A percentile compares a stretch with the other conserved stretches of the same genome.
These are phyloP conservation scores for Chaetomium fimeti DNA, from an alignment of 495 filamentous ascomycete genomes.

Conservation along the genomic window DNA sequence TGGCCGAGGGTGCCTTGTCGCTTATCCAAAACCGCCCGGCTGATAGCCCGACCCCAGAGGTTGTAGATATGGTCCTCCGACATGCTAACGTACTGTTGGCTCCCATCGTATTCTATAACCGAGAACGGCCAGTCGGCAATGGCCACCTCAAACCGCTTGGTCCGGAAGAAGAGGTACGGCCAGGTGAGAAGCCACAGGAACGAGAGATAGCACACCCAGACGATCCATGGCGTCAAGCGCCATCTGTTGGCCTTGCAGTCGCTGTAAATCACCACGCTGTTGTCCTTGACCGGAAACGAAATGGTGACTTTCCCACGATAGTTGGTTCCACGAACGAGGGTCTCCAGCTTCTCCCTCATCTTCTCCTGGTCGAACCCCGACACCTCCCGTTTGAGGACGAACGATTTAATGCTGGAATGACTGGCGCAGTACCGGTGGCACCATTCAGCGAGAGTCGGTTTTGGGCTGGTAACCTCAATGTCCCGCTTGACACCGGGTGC, in stretches of 20 bases:
- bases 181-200: slow-evolving; percentile 62
- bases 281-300: slow-evolving; percentile 51
- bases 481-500: slow-evolving; percentile 43
- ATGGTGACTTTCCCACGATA: slow-evolving; percentile 58
- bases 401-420: slow-evolving; percentile 49
- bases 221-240: slow-evolving; percentile 56
- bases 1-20: slow-evolving; percentile 43
- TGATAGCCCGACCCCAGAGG: slow-evolving; percentile 46
- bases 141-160: slow-evolving; percentile 60
- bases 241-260: slow-evolving; percentile 54
- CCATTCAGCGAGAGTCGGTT: slow-evolving; percentile 54
- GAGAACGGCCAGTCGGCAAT: slow-evolving; percentile 55
- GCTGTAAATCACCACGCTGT: slow-evolving; percentile 54
- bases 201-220: slow-evolving; percentile 59
- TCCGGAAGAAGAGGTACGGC: slow-evolving; percentile 62
- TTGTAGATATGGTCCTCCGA: slow-evolving; percentile 51
- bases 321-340: slow-evolving; percentile 55
- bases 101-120: slow-evolving; percentile 25
- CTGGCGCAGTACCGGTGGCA: slow-evolving; percentile 56
- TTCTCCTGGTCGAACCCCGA: slow-evolving; percentile 50
- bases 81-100: slow-evolving; percentile 46
- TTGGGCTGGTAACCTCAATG: slow-evolving; percentile 38
- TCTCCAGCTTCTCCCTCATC: slow-evolving; percentile 45
- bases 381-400: slow-evolving; percentile 51
- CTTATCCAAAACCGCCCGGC: slow-evolving; percentile 43